phyloP scores from a whole-genome alignment of 257 asterid genomes.

The Gentiana macrophylla region DNA sequence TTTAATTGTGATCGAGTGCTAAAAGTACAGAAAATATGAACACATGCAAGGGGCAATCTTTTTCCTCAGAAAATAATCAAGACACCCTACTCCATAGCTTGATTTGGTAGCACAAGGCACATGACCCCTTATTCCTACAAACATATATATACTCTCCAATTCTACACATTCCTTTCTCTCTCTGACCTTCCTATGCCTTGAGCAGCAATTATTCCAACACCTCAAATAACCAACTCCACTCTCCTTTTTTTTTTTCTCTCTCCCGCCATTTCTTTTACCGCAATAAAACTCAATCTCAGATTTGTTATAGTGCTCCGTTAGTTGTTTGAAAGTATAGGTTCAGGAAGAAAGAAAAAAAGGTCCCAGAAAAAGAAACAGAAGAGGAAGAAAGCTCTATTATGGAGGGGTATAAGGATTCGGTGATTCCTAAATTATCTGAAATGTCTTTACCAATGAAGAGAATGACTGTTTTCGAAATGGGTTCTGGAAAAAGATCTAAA shows the following conservation, averaged over 20 bases:
- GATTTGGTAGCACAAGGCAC: constrained; percentile 3
- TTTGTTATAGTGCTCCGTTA: not conserved
- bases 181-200: constrained; percentile 5
- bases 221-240: constrained; percentile 13
- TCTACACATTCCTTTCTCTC: constrained; percentile 6
- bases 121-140: not conserved
- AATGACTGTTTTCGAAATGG: constrained; percentile 9
- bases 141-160: not conserved
- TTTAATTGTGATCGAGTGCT: too few species aligned
- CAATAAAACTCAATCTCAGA: not conserved
- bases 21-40: too few species aligned
- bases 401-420: constrained; percentile 43
- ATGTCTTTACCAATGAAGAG: constrained; percentile 10
- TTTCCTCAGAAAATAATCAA: too few species aligned
- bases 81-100: too few species aligned
- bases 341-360: constrained; percentile 5
- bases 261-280: not conserved
- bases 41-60: too few species aligned
- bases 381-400: constrained; percentile 41
- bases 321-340: not conserved
- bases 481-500: constrained; percentile 13
- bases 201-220: constrained; percentile 9
- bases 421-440: constrained; percentile 36
- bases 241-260: constrained; percentile 1
- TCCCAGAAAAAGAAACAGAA: constrained; percentile 8